Evolutionary conservation across 2,329 filamentous ascomycete genomes (phyloP).

Genomic region (Xylariaceae sp.): DNA sequence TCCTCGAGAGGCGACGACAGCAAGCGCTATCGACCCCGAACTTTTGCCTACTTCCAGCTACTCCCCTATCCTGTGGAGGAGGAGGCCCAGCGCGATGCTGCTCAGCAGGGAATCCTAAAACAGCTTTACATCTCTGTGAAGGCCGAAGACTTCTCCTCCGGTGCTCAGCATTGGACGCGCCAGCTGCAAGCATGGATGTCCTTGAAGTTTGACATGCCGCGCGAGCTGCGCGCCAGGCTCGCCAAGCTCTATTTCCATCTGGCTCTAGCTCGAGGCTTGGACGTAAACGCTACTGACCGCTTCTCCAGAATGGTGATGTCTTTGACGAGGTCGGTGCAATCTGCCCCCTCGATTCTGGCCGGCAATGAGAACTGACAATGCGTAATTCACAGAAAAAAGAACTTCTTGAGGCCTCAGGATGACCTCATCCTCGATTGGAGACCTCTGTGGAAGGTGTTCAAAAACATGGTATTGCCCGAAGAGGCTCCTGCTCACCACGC

Average conservation of each 20-base stretch:
- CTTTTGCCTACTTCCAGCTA: constrained; percentile 87
- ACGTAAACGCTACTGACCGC: constrained; percentile 75
- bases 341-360: constrained; percentile 3
- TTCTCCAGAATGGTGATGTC: constrained; percentile 97
- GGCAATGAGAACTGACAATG: constrained; percentile 6
- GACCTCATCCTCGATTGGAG: constrained; percentile 93
- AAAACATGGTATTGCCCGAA: constrained; percentile 79
- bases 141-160: constrained; percentile 89
- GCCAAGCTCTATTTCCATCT: constrained; percentile 94
- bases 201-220: constrained; percentile 94
- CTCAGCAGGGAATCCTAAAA: constrained; percentile 82
- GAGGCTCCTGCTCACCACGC: constrained; percentile 68
- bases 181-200: constrained; percentile 94
- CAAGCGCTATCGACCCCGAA: constrained; percentile 75
- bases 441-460: constrained; percentile 88
- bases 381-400: constrained; percentile 66
- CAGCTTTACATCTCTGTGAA: constrained; percentile 89
- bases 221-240: constrained; percentile 75
- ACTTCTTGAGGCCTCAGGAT: constrained; percentile 86
- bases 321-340: constrained; percentile 73
- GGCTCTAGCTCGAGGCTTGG: constrained; percentile 82
- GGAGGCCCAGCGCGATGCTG: constrained; percentile 70
- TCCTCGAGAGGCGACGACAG: constrained; percentile 44
- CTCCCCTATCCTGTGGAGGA: constrained; percentile 87
- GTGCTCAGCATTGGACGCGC: constrained; percentile 93